phyloP scores from a whole-genome alignment of 331 rosid species.

The Erythrophleum ivorense region DNA sequence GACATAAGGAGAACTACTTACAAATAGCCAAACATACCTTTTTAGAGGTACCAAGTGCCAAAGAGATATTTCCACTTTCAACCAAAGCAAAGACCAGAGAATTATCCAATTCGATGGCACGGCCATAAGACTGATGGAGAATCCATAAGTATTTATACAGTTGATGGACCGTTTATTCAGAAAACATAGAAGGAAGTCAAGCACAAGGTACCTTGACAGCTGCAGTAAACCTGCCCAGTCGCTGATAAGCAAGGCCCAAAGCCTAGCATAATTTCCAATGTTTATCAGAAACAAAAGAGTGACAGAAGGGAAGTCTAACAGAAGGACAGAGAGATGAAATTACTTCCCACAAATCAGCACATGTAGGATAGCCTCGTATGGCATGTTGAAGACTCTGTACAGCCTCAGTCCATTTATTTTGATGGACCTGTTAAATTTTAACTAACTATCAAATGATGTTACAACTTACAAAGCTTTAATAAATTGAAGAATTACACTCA shows the following conservation, averaged over 20 bases:
- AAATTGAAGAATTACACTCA: not conserved
- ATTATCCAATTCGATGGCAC: slow-evolving; percentile 81
- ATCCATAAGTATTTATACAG: slow-evolving; percentile 35
- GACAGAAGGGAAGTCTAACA: not conserved
- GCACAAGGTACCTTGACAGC: slow-evolving; percentile 71
- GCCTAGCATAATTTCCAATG: slow-evolving; percentile 58
- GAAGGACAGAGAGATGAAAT: slow-evolving; percentile 25
- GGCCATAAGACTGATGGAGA: slow-evolving; percentile 78
- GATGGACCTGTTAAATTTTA: slow-evolving; percentile 54
- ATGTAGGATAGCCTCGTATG: slow-evolving; percentile 82
- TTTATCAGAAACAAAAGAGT: slow-evolving; percentile 12
- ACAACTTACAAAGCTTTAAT: slow-evolving; percentile 4
- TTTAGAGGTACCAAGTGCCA: slow-evolving; percentile 75
- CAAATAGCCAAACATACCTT: slow-evolving; percentile 56
- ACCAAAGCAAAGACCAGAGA: slow-evolving; percentile 68
- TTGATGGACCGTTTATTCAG: slow-evolving; percentile 12
- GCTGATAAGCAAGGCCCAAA: slow-evolving; percentile 93
- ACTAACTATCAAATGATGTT: slow-evolving; percentile 4
- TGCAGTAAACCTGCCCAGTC: slow-evolving; percentile 92
- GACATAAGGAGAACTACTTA: slow-evolving; percentile 12
- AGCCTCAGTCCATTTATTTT: slow-evolving; percentile 77
- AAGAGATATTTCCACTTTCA: slow-evolving; percentile 83
- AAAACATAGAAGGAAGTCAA: slow-evolving; percentile 28
- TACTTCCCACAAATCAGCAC: slow-evolving; percentile 90
- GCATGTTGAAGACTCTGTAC: slow-evolving; percentile 92